Evolutionary conservation across 2,329 filamentous ascomycete genomes (phyloP).

Genomic region (Alternaria tenuissima): DNA sequence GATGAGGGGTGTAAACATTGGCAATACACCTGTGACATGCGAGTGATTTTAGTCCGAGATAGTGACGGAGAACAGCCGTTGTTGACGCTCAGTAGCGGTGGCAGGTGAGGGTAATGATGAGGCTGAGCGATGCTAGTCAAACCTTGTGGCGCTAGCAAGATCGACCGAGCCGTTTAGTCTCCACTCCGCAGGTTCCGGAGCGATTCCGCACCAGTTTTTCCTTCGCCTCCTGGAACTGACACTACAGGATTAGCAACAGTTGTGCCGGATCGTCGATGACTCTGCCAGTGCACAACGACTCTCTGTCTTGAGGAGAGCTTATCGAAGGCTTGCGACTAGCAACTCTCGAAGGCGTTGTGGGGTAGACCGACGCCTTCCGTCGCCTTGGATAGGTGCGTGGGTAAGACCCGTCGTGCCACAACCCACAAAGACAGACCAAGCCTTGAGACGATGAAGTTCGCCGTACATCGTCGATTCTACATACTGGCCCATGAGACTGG

Average conservation of each 20-base stretch:
- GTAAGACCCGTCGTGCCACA: neutral
- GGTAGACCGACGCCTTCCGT: neutral
- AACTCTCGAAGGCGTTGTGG: neutral
- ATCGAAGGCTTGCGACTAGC: neutral
- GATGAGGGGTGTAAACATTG: neutral
- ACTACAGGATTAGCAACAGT: neutral
- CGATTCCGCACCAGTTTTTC: constrained; percentile 8
- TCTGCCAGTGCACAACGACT: neutral
- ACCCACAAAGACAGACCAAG: neutral
- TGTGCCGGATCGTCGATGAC: neutral
- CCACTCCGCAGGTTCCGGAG: constrained; percentile 2
- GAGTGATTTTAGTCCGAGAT: neutral
- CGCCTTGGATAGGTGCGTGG: neutral
- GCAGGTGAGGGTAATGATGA: neutral
- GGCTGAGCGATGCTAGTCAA: constrained; percentile 12
- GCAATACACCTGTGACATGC: neutral
- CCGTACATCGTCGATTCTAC: neutral
- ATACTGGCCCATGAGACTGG: neutral
- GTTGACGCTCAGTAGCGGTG: constrained; percentile 2
- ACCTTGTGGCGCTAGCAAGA: constrained; percentile 8
- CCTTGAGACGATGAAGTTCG: neutral
- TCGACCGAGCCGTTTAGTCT: constrained; percentile 20
- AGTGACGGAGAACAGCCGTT: constrained; percentile 5
- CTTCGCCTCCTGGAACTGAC: constrained; percentile 4
- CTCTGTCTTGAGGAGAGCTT: neutral